Conservation (phyloP, 352 stramenopile genomes). For the Pythium aquatile region DNA sequence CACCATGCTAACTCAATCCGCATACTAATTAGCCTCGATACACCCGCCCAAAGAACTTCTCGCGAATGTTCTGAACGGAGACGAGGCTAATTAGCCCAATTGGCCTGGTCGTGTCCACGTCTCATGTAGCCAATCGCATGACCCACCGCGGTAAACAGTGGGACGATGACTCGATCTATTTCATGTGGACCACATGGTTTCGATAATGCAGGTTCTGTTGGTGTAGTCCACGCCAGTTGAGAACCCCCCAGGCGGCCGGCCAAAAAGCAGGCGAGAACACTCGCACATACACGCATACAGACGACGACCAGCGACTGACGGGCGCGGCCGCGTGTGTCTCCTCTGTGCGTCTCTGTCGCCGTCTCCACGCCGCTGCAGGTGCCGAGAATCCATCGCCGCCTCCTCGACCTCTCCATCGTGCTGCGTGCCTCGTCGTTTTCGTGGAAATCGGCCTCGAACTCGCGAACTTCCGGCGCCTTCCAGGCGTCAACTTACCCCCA, state of each 20-base stretch:
- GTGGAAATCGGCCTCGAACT: constrained; percentile 5
- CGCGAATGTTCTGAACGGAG: background rate
- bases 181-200: constrained; percentile 18
- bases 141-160: background rate
- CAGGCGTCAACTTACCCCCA: background rate
- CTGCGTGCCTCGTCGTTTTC: background rate
- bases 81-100: background rate
- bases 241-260: background rate
- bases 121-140: constrained; percentile 4
- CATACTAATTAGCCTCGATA: background rate
- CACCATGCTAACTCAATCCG: background rate
- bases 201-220: constrained; percentile 7
- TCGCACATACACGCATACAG: constrained; percentile 3
- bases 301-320: constrained; percentile 2
- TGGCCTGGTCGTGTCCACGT: background rate
- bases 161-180: constrained; percentile 4
- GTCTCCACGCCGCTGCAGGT: background rate
- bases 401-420: background rate
- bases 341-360: background rate
- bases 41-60: background rate
- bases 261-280: constrained; percentile 6
- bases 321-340: background rate
- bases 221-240: constrained; percentile 11
- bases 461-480: background rate
- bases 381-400: background rate